Evolutionary conservation across 768 basidiomycete genomes (phyloP).

Genomic region (Brasilioporus rufonigricans): DNA sequence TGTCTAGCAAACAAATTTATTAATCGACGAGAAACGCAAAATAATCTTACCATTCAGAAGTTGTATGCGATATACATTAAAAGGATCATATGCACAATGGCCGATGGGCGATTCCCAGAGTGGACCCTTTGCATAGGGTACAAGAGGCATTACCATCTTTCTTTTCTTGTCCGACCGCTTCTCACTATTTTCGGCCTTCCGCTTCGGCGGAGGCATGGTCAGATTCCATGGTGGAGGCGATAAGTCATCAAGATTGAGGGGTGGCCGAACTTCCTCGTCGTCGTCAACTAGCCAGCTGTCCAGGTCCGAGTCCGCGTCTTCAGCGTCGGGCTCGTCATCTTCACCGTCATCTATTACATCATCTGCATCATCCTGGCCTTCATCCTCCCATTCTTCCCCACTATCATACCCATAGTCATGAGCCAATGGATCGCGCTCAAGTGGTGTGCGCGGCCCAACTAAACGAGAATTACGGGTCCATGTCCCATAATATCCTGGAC

Average conservation of each 20-base stretch:
- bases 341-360: constrained; percentile 64
- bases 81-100: constrained; percentile 62
- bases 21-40: constrained; percentile 1
- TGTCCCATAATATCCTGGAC: constrained; percentile 94
- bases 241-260: constrained; percentile 39
- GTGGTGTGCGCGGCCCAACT: constrained; percentile 82
- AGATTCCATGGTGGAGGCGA: constrained; percentile 32
- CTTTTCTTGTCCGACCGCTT: constrained; percentile 62
- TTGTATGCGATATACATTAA: constrained; percentile 74
- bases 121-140: constrained; percentile 82
- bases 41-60: constrained; percentile 72
- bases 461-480: constrained; percentile 81
- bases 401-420: constrained; percentile 94
- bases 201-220: constrained; percentile 49
- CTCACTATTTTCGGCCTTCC: constrained; percentile 56
- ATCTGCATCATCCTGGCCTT: constrained; percentile 70
- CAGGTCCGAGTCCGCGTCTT: constrained; percentile 43
- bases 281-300: constrained; percentile 49
- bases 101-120: constrained; percentile 74
- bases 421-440: constrained; percentile 69
- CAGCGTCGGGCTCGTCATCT: constrained; percentile 65
- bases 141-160: constrained; percentile 73
- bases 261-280: constrained; percentile 63
- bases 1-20: constrained; percentile 44
- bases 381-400: constrained; percentile 95